Evolutionary conservation across 176 grass and related monocot species (phyloP).

Genomic region (Phyllostachys edulis): DNA sequence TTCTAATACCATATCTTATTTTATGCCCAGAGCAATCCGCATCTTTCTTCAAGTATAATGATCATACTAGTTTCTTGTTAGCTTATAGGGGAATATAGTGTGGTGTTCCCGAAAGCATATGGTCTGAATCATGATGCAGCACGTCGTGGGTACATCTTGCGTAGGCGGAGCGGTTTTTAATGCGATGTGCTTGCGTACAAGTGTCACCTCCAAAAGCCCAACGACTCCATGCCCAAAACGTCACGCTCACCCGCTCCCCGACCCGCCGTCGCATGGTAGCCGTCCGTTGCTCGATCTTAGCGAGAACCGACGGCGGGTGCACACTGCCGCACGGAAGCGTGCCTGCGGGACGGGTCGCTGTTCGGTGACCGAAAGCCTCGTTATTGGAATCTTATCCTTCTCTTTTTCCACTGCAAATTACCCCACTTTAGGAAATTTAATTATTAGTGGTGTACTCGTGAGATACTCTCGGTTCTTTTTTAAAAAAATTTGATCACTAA

Average conservation of each 20-base stretch:
- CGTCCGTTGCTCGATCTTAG: neutral
- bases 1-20: too few species aligned
- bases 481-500: too few species aligned
- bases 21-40: too few species aligned
- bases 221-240: neutral
- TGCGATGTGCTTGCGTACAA: neutral
- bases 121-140: neutral
- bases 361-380: neutral
- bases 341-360: neutral
- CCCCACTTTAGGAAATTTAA: too few species aligned
- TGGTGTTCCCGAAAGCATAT: too few species aligned
- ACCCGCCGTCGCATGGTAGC: neutral
- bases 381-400: constrained; percentile 21
- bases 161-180: neutral
- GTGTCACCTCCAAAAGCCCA: constrained; percentile 7
- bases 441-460: too few species aligned
- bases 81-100: too few species aligned
- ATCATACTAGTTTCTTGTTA: too few species aligned
- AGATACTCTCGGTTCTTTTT: too few species aligned
- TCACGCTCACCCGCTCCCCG: neutral
- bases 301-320: constrained; percentile 18
- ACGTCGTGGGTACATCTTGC: neutral
- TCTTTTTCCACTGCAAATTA: neutral
- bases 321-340: neutral
- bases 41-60: too few species aligned